phyloP scores from a whole-genome alignment of 2,329 filamentous ascomycete genomes.

The Neonectria hederae region DNA sequence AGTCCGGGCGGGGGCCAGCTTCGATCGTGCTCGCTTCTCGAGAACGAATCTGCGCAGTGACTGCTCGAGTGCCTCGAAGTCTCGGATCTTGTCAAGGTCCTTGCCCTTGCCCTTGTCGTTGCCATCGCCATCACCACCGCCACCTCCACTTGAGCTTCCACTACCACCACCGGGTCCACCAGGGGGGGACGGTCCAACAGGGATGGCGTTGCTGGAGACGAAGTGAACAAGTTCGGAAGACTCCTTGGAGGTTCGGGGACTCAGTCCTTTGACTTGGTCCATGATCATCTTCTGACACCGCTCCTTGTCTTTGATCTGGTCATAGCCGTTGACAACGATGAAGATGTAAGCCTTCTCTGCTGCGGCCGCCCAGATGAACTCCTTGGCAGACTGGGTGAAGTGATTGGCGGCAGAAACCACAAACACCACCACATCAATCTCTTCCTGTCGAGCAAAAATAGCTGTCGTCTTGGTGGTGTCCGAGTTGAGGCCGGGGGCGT shows the following conservation, averaged over 20 bases:
- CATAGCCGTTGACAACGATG: slow-evolving; percentile 97
- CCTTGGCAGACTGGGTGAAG: slow-evolving; percentile 96
- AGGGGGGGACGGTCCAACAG: slow-evolving; percentile 69
- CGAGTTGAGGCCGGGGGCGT: slow-evolving; percentile 93
- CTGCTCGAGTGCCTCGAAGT: slow-evolving; percentile 90
- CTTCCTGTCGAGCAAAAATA: slow-evolving; percentile 95
- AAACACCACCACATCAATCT: slow-evolving; percentile 98
- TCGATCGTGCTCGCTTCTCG: slow-evolving; percentile 94
- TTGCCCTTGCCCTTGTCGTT: slow-evolving; percentile 83
- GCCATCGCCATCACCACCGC: slow-evolving; percentile 61
- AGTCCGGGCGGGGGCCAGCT: slow-evolving; percentile 93
- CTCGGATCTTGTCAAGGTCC: slow-evolving; percentile 84
- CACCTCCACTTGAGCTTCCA: slow-evolving; percentile 63
- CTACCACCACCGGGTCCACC: slow-evolving; percentile 65
- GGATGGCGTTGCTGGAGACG: slow-evolving; percentile 95
- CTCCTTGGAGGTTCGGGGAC: slow-evolving; percentile 92
- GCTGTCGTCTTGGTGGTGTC: slow-evolving; percentile 98
- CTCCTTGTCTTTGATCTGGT: slow-evolving; percentile 90
- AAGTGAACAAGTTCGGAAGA: slow-evolving; percentile 94
- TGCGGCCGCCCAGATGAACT: slow-evolving; percentile 95
- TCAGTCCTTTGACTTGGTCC: slow-evolving; percentile 87
- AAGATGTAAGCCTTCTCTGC: slow-evolving; percentile 99
- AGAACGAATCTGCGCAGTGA: slow-evolving; percentile 92
- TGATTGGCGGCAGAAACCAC: slow-evolving; percentile 98
- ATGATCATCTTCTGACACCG: slow-evolving; percentile 92